Conservation (phyloP, 1,284 basidiomycete species). For the Stygiomarasmius scandens region DNA sequence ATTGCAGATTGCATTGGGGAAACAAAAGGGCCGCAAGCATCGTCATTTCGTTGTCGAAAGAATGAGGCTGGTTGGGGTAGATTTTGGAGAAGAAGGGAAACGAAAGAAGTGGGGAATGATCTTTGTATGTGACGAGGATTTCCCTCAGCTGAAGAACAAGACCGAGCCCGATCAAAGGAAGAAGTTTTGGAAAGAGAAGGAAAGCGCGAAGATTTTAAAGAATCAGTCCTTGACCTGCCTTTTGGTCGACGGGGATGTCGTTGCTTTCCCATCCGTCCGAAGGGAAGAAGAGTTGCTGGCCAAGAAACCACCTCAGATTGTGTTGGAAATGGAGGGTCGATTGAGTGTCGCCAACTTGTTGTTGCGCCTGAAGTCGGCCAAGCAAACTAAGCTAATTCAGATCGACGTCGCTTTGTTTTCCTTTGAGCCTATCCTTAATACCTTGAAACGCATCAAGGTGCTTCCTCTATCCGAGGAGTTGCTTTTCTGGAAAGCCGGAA, state of each 20-base stretch:
- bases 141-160: conserved; percentile 29
- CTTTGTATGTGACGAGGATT: conserved; percentile 44
- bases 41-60: conserved; percentile 46
- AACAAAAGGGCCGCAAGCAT: conserved; percentile 30
- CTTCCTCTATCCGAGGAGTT: conserved; percentile 53
- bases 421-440: conserved; percentile 59
- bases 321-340: conserved; percentile 57
- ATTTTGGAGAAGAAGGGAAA: conserved; percentile 27
- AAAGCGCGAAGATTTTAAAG: conserved; percentile 45
- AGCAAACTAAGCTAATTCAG: conserved; percentile 50
- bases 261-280: conserved; percentile 54
- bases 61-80: conserved; percentile 41
- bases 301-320: conserved; percentile 47
- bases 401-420: conserved; percentile 64
- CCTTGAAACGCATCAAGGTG: conserved; percentile 45
- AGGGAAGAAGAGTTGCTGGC: conserved; percentile 56
- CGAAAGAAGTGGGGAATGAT: conserved; percentile 49
- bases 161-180: conserved; percentile 26
- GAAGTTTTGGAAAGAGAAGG: conserved; percentile 37
- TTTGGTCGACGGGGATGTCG: conserved; percentile 46
- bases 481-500: conserved; percentile 50
- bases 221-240: conserved; percentile 58
- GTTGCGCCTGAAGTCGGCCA: conserved; percentile 38
- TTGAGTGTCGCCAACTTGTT: conserved; percentile 40
- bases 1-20: conserved; percentile 41